Base-by-base conservation (phyloP, 2,329 filamentous ascomycete species). In the Fusarium sp. region DNA sequence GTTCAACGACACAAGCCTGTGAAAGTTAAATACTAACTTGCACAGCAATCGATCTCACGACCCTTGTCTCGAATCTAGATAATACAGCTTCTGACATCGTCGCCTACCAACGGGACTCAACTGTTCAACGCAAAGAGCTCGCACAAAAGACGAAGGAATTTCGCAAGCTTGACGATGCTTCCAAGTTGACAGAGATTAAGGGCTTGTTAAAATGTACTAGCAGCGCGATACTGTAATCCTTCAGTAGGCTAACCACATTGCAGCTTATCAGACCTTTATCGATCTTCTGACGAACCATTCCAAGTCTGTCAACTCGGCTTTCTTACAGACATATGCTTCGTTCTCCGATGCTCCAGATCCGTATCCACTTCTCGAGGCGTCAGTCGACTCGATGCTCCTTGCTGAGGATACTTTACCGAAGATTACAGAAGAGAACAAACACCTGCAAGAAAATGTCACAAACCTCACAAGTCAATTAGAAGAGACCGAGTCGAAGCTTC, bases 131-230 rank as follows among this genome's bases (percentile, higher is more conserved):
- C 54, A 99, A 99, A 78, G 97, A 99, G 65, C 84, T 99, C 20
- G 96, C 97, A n/a, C 94, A 97, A 77, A 98, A 97, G 85, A 99
- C 96, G 1, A 99, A 99, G 76, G 95, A 98, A 75, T 99, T 98
- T 74, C 87, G 94, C 65, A 98, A 97, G 79, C 86, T 97, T 12
- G 95, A 98, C 73, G 94, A 99, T 83, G 83, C 91, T 12, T 88
- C 88, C 58, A 99, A 98, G 80, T 82, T 99, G 55, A 84, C 85
- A 7, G 96, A 99, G 79, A 89, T 97, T 82, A 99, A 98, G 81
- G 89, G 89, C 38, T 82, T 99, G 51, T 82, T 99, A 62, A 97
- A 97, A 85, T 90, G 93, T 94, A 67, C 16, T 33, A 30, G 26
- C 4, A 23, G 36, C 15, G 28, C 33, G 18, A 30, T 38, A 28